phyloP scores from a whole-genome alignment of 148 eudicot species.

The Salicornia ramosissima region DNA sequence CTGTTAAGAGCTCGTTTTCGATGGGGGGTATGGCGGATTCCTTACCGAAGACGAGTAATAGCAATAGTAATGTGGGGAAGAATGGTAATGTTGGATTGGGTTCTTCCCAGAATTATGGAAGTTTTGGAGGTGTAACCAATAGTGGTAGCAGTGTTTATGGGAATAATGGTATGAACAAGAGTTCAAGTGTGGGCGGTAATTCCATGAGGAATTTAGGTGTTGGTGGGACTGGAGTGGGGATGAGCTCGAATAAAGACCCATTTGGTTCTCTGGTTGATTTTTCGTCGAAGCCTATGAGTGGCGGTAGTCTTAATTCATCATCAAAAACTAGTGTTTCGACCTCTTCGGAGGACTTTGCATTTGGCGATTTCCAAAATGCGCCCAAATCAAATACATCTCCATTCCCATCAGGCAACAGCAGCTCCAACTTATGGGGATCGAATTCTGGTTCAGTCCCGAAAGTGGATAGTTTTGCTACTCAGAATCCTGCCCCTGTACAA shows the following conservation, averaged over 20 bases:
- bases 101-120: slow-evolving; percentile 28
- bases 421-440: neutral
- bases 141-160: slow-evolving; percentile 20
- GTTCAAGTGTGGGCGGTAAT: slow-evolving; percentile 41
- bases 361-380: slow-evolving; percentile 67
- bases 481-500: slow-evolving; percentile 36
- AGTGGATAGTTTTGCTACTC: slow-evolving; percentile 45
- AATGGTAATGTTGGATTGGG: slow-evolving; percentile 30
- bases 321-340: slow-evolving; percentile 30
- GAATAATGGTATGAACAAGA: slow-evolving; percentile 26
- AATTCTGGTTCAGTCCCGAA: neutral
- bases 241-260: slow-evolving; percentile 53
- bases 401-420: slow-evolving; percentile 27
- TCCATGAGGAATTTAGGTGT: slow-evolving; percentile 35
- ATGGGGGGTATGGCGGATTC: slow-evolving; percentile 64
- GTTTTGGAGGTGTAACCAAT: slow-evolving; percentile 21
- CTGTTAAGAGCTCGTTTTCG: slow-evolving; percentile 42
- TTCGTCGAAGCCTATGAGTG: slow-evolving; percentile 43
- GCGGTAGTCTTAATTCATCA: slow-evolving; percentile 32
- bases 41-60: slow-evolving; percentile 44
- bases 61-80: slow-evolving; percentile 15
- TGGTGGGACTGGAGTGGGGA: slow-evolving; percentile 36
- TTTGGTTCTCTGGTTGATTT: slow-evolving; percentile 70
- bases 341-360: slow-evolving; percentile 35
- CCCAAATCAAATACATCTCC: slow-evolving; percentile 34